A percentile compares a stretch with the other conserved stretches of the same genome.
These are phyloP conservation scores for Saccharum hybrid DNA, from an alignment of 202 grass and related monocot species.

Conservation along the genomic window DNA sequence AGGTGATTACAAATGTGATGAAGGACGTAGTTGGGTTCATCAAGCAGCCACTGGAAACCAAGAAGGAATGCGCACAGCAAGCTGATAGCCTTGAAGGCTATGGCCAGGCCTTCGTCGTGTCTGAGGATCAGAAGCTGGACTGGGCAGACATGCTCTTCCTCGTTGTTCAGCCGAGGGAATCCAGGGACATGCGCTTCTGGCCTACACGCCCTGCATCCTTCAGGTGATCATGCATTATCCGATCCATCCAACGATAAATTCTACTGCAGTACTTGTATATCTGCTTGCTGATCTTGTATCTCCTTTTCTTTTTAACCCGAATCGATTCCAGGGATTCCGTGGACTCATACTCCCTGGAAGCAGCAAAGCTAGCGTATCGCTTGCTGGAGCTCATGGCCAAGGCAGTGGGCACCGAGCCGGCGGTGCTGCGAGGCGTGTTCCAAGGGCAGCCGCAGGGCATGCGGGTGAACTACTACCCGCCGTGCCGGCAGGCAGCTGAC, in stretches of 20 bases:
- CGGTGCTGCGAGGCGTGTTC: constrained; percentile 34
- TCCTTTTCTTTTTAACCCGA: too few relatives aligned
- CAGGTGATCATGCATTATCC: constrained; percentile 36
- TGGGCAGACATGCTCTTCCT: constrained; percentile 71
- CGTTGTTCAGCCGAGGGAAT: not conserved
- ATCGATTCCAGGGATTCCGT: constrained; percentile 32
- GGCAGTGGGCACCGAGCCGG: constrained; percentile 38
- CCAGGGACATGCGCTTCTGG: constrained; percentile 58
- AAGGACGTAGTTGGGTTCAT: constrained; percentile 44
- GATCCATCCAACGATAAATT: too few relatives aligned
- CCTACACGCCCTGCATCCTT: constrained; percentile 49
- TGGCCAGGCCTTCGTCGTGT: constrained; percentile 55
- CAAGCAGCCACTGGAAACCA: constrained; percentile 50
- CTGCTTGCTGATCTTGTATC: too few relatives aligned
- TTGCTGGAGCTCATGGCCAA: constrained; percentile 52
- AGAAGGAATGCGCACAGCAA: constrained; percentile 45
- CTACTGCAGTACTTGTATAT: too few relatives aligned
- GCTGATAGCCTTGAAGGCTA: constrained; percentile 48
- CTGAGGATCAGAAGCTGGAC: constrained; percentile 71
- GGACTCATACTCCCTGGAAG: constrained; percentile 24
- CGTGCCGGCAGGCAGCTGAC: constrained; percentile 35
- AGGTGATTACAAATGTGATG: constrained; percentile 27
- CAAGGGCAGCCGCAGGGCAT: constrained; percentile 28
- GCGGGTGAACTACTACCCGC: constrained; percentile 58
- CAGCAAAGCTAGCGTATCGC: constrained; percentile 23